Base-by-base conservation (phyloP, 257 asterid genomes). In the Ballota nigra region DNA sequence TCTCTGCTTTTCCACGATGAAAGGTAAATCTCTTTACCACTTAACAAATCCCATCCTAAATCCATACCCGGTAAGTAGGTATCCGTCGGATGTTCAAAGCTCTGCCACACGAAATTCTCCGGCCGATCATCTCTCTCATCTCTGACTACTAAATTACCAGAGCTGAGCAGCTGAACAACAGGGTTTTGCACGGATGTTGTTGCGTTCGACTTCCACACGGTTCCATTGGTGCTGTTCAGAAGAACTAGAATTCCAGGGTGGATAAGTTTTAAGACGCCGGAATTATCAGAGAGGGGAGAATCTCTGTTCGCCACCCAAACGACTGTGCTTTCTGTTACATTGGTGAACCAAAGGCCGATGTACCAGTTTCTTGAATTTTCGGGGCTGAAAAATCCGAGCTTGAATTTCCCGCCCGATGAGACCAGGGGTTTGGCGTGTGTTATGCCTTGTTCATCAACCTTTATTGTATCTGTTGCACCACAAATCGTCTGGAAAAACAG, bases 281-380 rank as follows among this genome's bases (percentile, higher is more conserved):
- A 74, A 38, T n/a, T 60, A 15, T 81, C 69, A 4, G 18, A 15
- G 24, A 81, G 1, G 0, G 85, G 83, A 62, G 28, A 22, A 8
- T 77, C 69, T 56, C 85, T 60, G 66, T 81, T 81, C 5, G 78
- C 75, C 8, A 77, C 85, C 85, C 85, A 81, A 2, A 77, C 80
- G 9, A 63, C 23, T 0, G 78, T 72, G 22, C 6, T 57, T 2
- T 66, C 69, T 34, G 82, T 59, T 7, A 81, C 74, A 2, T 77
- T 77, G 22, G 61, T 77, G 82, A 77, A 77, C 85, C 85, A 81
- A 29, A 81, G 68, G 8, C 85, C 83, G 6, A 77, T 23, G 38
- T 80, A 77, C 1, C 82, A 66, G 75, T 81, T 81, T 2, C 3
- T 69, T 51, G 80, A 75, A 16, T 34, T 49, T 5, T 75, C 69